phyloP scores from a whole-genome alignment of 2,329 filamentous ascomycete genomes.

The Botryotinia calthae region DNA sequence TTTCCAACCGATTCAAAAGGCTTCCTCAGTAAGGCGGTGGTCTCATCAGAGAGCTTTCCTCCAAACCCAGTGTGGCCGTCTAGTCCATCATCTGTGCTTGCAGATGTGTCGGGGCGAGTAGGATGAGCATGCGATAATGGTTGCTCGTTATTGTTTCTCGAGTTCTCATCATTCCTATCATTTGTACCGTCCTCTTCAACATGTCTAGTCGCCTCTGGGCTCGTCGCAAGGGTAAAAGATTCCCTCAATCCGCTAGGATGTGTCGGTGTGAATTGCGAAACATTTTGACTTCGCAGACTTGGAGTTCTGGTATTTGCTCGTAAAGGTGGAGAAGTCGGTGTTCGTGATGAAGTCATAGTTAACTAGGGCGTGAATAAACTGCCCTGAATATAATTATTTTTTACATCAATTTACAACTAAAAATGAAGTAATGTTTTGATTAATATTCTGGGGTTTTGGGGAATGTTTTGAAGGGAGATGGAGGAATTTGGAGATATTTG shows the following conservation, averaged over 20 bases:
- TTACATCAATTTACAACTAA: conserved; percentile 3
- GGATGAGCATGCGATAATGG: conserved; percentile 29
- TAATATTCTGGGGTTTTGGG: not conserved
- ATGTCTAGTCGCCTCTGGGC: conserved; percentile 23
- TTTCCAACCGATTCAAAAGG: conserved; percentile 33
- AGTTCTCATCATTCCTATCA: not conserved
- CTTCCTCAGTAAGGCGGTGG: conserved; percentile 51
- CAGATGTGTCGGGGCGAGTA: conserved; percentile 25
- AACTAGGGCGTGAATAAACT: not conserved
- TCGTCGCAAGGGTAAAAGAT: conserved; percentile 32
- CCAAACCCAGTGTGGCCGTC: conserved; percentile 22
- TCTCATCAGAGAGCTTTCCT: conserved; percentile 43
- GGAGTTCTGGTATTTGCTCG: conserved; percentile 8
- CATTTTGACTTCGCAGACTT: conserved; percentile 13
- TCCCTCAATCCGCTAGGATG: conserved; percentile 36
- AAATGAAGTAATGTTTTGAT: conserved; percentile 9
- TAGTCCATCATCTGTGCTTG: conserved; percentile 23
- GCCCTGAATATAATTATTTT: not conserved
- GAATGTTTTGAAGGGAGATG: not conserved
- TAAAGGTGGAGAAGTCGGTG: conserved; percentile 6
- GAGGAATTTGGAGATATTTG: not conserved
- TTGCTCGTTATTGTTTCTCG: not conserved
- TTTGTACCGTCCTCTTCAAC: conserved; percentile 28
- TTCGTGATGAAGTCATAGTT: conserved; percentile 19
- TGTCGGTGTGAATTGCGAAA: conserved; percentile 26